phyloP scores from a whole-genome alignment of 2,329 filamentous ascomycete genomes.

The Aspergillus sp. region DNA sequence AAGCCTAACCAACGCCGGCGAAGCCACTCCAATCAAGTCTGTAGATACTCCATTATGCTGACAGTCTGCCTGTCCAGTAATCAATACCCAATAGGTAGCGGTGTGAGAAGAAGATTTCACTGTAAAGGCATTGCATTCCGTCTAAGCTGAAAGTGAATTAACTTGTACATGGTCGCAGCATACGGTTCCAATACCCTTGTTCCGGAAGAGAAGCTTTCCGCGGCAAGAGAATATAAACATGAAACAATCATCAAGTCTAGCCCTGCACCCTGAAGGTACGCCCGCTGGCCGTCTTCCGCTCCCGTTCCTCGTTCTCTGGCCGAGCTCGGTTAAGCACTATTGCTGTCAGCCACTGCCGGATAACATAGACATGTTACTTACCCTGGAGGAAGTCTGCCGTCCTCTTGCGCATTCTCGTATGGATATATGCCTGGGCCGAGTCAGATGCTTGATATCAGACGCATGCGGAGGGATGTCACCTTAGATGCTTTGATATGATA shows the following conservation, averaged over 20 bases:
- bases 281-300: conserved; percentile 95
- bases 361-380: conserved; percentile 44
- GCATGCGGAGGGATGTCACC: conserved; percentile 31
- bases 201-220: conserved; percentile 13
- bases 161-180: no score
- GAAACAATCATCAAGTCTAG: conserved; percentile 17
- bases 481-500: conserved; percentile 99
- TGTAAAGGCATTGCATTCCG: no score
- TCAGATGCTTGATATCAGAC: conserved; percentile 1
- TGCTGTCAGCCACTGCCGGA: conserved; percentile 26
- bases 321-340: conserved; percentile 88
- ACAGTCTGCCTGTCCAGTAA: no score
- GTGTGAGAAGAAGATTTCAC: no score
- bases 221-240: conserved; percentile 16
- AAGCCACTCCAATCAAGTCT: no score
- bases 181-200: conserved; percentile 10
- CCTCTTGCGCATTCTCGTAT: conserved; percentile 93
- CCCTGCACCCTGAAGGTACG: conserved; percentile 70
- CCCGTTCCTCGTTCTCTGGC: conserved; percentile 92
- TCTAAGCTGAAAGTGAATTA: no score
- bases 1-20: no score
- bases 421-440: conserved; percentile 69
- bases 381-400: conserved; percentile 98
- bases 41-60: no score
- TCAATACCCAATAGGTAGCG: no score